These are phyloP conservation scores for Lichenothelia convexa DNA, from an alignment of 495 filamentous ascomycete species.

Conservation along the genomic window DNA sequence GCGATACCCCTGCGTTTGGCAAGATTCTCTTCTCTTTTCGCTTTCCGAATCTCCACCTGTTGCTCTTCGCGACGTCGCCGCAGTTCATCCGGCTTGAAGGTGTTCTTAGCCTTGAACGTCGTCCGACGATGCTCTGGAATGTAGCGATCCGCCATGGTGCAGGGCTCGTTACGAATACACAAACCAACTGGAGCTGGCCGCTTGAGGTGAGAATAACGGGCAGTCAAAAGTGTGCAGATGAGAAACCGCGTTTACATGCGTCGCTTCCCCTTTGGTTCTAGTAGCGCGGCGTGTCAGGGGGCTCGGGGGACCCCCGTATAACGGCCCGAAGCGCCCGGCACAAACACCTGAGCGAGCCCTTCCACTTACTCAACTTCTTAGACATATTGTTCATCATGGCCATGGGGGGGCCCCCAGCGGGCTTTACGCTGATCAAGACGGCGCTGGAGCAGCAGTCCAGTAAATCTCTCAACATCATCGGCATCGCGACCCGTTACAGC, in stretches of 20 bases:
- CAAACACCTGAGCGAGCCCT: background rate
- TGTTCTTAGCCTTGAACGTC: constrained; percentile 96
- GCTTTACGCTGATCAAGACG: constrained; percentile 8
- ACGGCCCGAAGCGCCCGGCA: background rate
- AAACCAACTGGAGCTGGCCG: too few relatives aligned
- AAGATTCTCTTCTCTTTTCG: constrained; percentile 94
- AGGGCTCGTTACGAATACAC: too few relatives aligned
- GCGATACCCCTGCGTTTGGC: constrained; percentile 93
- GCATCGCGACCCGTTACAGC: too few relatives aligned
- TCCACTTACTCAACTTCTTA: background rate
- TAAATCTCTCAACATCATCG: too few relatives aligned
- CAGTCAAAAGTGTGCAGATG: too few relatives aligned
- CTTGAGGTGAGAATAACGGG: too few relatives aligned
- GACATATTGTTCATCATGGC: constrained; percentile 6
- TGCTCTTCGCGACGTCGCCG: constrained; percentile 96
- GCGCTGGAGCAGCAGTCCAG: too few relatives aligned
- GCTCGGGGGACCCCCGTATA: background rate
- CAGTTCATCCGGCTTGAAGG: constrained; percentile 97
- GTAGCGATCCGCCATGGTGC: constrained; percentile 95
- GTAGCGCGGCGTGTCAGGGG: too few relatives aligned
- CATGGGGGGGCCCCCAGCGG: constrained; percentile 1
- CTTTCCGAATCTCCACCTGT: constrained; percentile 96
- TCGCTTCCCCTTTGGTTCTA: too few relatives aligned
- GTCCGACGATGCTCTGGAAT: constrained; percentile 98
- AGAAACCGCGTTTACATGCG: too few relatives aligned